A percentile compares a stretch with the other conserved stretches of the same genome.
phyloP scores from a whole-genome alignment of 208 protist species.

The Trypanosoma congolense region DNA sequence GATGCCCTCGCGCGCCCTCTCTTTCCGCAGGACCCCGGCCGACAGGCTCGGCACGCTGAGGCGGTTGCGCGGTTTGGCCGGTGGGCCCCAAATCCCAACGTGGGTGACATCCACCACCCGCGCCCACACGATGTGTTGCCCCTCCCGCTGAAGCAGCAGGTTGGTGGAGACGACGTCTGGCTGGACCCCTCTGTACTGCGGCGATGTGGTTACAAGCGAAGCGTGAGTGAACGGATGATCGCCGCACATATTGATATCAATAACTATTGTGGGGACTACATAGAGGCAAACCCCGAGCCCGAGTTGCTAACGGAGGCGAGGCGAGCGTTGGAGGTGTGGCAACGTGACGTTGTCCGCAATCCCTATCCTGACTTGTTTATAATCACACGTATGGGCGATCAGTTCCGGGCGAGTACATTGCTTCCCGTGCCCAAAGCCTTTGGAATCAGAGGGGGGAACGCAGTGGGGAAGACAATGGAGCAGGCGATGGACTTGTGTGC shows the following conservation, averaged over 20 bases:
- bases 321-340: conserved; percentile 48
- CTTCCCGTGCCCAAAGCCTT: conserved; percentile 52
- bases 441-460: conserved; percentile 66
- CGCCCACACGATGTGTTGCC: conserved; percentile 48
- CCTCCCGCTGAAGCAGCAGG: conserved; percentile 67
- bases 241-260: conserved; percentile 50
- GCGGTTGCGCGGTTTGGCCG: conserved; percentile 59
- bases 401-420: conserved; percentile 68
- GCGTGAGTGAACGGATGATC: conserved; percentile 54
- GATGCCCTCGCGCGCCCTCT: conserved; percentile 57
- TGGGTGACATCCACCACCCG: conserved; percentile 18
- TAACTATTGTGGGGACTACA: conserved; percentile 30
- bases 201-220: conserved; percentile 27
- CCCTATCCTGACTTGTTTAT: conserved; percentile 65
- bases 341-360: conserved; percentile 50
- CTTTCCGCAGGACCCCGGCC: conserved; percentile 41
- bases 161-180: conserved; percentile 65
- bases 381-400: conserved; percentile 57
- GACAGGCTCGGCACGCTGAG: conserved; percentile 57
- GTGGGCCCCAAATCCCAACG: conserved; percentile 54
- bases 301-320: conserved; percentile 48
- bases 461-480: conserved; percentile 39
- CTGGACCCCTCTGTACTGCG: conserved; percentile 31
- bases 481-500: conserved; percentile 63
- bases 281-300: conserved; percentile 63